phyloP scores from a whole-genome alignment of 257 asterid genomes.

The Prunella vulgaris region DNA sequence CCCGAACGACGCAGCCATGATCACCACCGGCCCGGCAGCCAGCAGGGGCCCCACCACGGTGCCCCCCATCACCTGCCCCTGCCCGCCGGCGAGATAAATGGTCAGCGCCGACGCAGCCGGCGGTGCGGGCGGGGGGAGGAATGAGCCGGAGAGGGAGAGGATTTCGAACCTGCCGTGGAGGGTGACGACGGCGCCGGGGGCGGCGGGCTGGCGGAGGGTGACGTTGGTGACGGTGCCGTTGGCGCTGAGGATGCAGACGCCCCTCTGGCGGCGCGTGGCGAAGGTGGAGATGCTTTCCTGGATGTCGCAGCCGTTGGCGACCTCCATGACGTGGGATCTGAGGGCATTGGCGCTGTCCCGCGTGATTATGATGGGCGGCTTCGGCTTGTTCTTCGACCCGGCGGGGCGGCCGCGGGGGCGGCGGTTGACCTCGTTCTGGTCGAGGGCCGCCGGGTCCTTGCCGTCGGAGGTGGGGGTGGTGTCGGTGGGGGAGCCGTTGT shows the following conservation, averaged over 20 bases:
- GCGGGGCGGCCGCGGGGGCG: slow-evolving; percentile 85
- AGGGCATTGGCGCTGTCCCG: slow-evolving; percentile 91
- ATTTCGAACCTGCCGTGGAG: slow-evolving; percentile 83
- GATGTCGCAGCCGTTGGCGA: slow-evolving; percentile 70
- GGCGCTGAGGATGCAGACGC: slow-evolving; percentile 77
- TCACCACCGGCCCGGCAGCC: slow-evolving; percentile 86
- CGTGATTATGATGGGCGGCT: slow-evolving; percentile 89
- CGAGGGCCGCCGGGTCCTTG: slow-evolving; percentile 31
- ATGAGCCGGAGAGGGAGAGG: slow-evolving; percentile 77
- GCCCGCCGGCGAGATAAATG: slow-evolving; percentile 82
- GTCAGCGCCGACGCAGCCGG: slow-evolving; percentile 78
- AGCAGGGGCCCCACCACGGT: slow-evolving; percentile 77
- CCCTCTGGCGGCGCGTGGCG: slow-evolving; percentile 80
- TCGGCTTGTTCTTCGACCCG: slow-evolving; percentile 85
- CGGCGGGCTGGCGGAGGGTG: slow-evolving; percentile 66
- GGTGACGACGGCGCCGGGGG: slow-evolving; percentile 76
- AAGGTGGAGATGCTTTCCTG: slow-evolving; percentile 69
- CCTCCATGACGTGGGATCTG: slow-evolving; percentile 81
- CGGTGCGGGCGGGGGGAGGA: slow-evolving; percentile 90
- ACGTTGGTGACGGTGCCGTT: slow-evolving; percentile 81
- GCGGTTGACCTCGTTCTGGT: slow-evolving; percentile 34
- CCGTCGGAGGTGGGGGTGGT: slow-evolving; percentile 21
- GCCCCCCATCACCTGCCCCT: slow-evolving; percentile 94
- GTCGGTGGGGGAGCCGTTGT: slow-evolving; percentile 10
- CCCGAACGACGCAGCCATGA: slow-evolving; percentile 92